Evolutionary conservation across 805 yeast genomes (phyloP), one percentile per base, ranked within the genome.

Genomic region (Metschnikowia corniflorae): DNA sequence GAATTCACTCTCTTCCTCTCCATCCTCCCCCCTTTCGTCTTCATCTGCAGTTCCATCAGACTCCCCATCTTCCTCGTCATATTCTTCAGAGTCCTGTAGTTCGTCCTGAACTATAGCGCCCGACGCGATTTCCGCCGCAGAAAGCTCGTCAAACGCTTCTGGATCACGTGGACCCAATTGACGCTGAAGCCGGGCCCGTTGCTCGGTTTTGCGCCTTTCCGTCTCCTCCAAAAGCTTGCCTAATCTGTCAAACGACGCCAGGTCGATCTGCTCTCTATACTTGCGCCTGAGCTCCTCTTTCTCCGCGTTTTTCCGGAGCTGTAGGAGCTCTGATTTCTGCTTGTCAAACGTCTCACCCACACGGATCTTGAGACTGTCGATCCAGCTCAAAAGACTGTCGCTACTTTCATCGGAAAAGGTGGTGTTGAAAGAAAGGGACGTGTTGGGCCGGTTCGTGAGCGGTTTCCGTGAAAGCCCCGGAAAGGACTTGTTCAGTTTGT

Each of bases 161-260:
- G n/a, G n/a, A n/a, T n/a, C n/a, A n/a, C n/a, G n/a, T n/a, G n/a
- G n/a, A n/a, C n/a, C n/a, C n/a, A n/a, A n/a, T n/a, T n/a, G n/a
- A n/a, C n/a, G n/a, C n/a, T n/a, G n/a, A n/a, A n/a, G n/a, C n/a
- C n/a, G n/a, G n/a, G n/a, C n/a, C n/a, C n/a, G n/a, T n/a, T n/a
- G n/a, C n/a, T n/a, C n/a, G n/a, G n/a, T n/a, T n/a, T n/a, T n/a
- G n/a, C n/a, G n/a, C n/a, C n/a, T n/a, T n/a, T n/a, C n/a, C n/a
- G n/a, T n/a, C n/a, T n/a, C 22, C 22, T 32, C 26, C 7, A 55
- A 17, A 2, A 39, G 7, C 6, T 37, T 35, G 9, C 47, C 54
- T 35, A 60, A 45, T 39, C 52, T 50, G 19, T 49, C 52, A 26
- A 60, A 58, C 13, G 50, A 41, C n/a, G 51, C 57, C 42, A 55